phyloP scores from a whole-genome alignment of 2,329 filamentous ascomycete genomes.

The Aureobasidium vineae region DNA sequence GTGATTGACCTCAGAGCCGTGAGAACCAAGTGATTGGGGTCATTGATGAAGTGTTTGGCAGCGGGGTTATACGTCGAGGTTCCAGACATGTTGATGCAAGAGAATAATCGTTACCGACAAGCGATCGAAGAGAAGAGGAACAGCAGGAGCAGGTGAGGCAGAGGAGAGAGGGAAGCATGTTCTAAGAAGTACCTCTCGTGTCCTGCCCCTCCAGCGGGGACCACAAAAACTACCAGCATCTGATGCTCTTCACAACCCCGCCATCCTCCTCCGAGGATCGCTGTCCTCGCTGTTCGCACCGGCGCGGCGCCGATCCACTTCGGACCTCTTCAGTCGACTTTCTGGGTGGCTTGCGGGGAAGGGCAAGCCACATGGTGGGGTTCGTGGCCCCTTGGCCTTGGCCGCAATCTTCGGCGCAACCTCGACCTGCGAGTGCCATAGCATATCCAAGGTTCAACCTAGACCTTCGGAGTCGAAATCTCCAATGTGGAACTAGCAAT shows the following conservation, averaged over 20 bases:
- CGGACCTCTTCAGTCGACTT: not conserved
- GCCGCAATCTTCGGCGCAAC: not conserved
- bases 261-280: conserved; percentile 17
- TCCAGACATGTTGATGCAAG: conserved; percentile 18
- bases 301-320: conserved; percentile 3
- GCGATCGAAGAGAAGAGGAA: not conserved
- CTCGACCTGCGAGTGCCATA: not conserved
- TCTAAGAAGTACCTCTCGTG: conserved; percentile 9
- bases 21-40: conserved; percentile 74
- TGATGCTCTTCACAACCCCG: conserved; percentile 13
- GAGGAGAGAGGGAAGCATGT: conserved; percentile 2
- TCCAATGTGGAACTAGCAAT: not conserved
- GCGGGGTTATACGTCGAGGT: conserved; percentile 21
- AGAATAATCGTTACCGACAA: not conserved
- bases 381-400: not conserved
- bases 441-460: not conserved
- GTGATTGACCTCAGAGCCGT: conserved; percentile 74
- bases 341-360: conserved; percentile 12
- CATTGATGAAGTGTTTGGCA: conserved; percentile 83
- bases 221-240: conserved; percentile 15
- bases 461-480: not conserved
- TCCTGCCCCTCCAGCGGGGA: conserved; percentile 17
- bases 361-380: not conserved
- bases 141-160: not conserved
- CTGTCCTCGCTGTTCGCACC: conserved; percentile 20